Base-by-base conservation (phyloP, 352 stramenopile species). In the Blastocystis sp. region DNA sequence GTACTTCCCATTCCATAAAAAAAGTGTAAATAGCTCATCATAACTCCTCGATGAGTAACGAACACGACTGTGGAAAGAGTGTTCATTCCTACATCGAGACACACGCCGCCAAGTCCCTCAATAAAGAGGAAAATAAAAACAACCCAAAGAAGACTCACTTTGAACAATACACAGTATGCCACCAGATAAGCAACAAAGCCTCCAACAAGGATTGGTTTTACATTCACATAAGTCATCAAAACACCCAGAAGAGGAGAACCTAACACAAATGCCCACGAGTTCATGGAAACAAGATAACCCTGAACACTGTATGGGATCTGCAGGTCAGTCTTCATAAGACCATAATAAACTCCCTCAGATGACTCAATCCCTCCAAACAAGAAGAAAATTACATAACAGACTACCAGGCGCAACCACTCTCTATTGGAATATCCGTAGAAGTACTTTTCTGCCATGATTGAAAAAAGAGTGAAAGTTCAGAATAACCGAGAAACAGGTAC, bases 1-100 rank as follows among this genome's bases (percentile, higher is more conserved):
- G 41, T 53, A 43, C 77, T 55, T 26, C 77, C 77, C 29, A 77
- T 18, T 1, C 77, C 77, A 43, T 88, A 88, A 29, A 88, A 88
- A 61, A 88, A 88, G 55, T 88, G 77, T 13, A 88, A 47, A 59
- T 55, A 79, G 53, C 70, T 76, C 77, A 88, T 88, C 62, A 88
- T 88, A n/a, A 88, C 66, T 39, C 77, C 77, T 20, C 77, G 62
- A 76, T 76, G 77, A 3, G 20, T 7, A 23, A 43, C 15, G 39
- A 84, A 84, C 20, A 84, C 7, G 9, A 84, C 73, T 0, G 73
- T 84, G 20, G 73, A 84, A 9, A 84, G 73, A 29, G 73, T 84
- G 41, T 84, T 84, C 47, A 84, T 84, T 4, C 73, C 73, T 29
- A 68, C 53, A 23, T 84, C 73, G 43, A 84, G 73, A 11, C 59